Conservation (phyloP, 768 basidiomycete species). For the Hygrophoropsis aurantiaca region DNA sequence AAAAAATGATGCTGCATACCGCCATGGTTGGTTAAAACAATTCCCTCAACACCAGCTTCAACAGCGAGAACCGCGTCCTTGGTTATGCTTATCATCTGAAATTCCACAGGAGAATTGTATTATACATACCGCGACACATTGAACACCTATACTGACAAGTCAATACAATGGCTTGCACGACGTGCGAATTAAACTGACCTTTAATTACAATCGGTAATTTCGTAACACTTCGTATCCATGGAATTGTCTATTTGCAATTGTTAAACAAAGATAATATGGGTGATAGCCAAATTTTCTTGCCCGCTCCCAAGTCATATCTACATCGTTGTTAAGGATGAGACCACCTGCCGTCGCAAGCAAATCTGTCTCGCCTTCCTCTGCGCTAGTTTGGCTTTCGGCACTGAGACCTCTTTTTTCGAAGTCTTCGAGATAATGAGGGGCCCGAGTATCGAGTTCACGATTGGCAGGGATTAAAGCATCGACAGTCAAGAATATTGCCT, state of each 20-base stretch:
- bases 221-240: slow-evolving; percentile 72
- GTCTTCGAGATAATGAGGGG: slow-evolving; percentile 57
- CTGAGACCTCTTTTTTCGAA: slow-evolving; percentile 41
- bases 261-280: neutral
- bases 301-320: slow-evolving; percentile 77
- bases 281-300: slow-evolving; percentile 28
- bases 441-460: slow-evolving; percentile 71
- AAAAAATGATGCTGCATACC: slow-evolving; percentile 40
- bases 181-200: slow-evolving; percentile 36
- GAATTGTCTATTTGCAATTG: slow-evolving; percentile 53
- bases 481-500: slow-evolving; percentile 89
- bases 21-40: slow-evolving; percentile 90
- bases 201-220: slow-evolving; percentile 74
- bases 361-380: slow-evolving; percentile 36
- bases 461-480: slow-evolving; percentile 86
- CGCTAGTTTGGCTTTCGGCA: slow-evolving; percentile 21
- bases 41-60: slow-evolving; percentile 83
- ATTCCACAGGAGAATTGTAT: neutral
- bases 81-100: slow-evolving; percentile 11
- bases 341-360: slow-evolving; percentile 67
- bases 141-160: slow-evolving; percentile 49
- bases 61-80: slow-evolving; percentile 86
- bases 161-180: slow-evolving; percentile 4
- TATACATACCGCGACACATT: slow-evolving; percentile 62
- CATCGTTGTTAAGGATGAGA: slow-evolving; percentile 63